Evolutionary conservation across 1,284 basidiomycete species (phyloP).

Genomic region (Sparassis latifolia): DNA sequence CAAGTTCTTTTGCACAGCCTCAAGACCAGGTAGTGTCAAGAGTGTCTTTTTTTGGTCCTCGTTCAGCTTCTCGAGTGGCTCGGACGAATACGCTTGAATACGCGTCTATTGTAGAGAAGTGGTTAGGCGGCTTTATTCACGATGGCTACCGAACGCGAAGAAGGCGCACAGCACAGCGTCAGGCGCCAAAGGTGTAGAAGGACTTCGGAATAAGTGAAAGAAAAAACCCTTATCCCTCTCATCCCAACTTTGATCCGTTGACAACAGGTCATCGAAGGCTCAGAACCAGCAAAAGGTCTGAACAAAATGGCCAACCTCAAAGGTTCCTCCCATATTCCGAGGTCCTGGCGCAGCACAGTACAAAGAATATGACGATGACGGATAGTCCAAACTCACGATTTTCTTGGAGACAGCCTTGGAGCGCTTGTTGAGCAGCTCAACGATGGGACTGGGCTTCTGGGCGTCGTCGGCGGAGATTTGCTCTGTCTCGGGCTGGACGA

Average conservation of each 20-base stretch:
- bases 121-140: background rate
- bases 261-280: too few relatives aligned
- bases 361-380: too few relatives aligned
- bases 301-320: too few relatives aligned
- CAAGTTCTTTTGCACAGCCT: constrained; percentile 72
- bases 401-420: constrained; percentile 75
- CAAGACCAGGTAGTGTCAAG: constrained; percentile 65
- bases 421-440: constrained; percentile 74
- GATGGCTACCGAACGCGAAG: background rate
- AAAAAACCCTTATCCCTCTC: background rate
- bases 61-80: constrained; percentile 66
- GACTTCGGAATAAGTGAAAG: background rate
- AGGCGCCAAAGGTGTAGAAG: background rate
- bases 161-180: constrained; percentile 1
- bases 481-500: constrained; percentile 32
- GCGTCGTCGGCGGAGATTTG: constrained; percentile 36
- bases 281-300: too few relatives aligned
- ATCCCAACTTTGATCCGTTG: background rate
- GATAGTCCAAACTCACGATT: constrained; percentile 50
- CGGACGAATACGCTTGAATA: constrained; percentile 61
- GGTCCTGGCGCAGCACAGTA: too few relatives aligned
- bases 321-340: too few relatives aligned
- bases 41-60: constrained; percentile 76
- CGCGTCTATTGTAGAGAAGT: constrained; percentile 45
- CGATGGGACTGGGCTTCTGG: constrained; percentile 57